Conservation (phyloP, 106 monocot genomes). For the Narthecium ossifragum region DNA sequence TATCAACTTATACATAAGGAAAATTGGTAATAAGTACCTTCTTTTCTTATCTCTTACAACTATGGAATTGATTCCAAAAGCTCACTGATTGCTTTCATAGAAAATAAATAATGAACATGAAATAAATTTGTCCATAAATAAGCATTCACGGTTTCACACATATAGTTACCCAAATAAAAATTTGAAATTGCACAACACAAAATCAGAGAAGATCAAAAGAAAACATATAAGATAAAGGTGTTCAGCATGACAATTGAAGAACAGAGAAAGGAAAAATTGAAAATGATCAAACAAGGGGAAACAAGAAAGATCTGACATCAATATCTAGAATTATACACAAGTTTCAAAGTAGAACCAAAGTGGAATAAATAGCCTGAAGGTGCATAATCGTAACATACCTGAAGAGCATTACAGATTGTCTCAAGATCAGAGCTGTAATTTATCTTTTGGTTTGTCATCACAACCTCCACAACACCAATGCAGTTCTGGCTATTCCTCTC, state of each 20-base stretch:
- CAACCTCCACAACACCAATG: conserved; percentile 86
- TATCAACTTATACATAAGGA: too few relatives aligned
- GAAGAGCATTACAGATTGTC: conserved; percentile 74
- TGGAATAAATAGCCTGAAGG: not conserved
- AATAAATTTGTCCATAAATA: too few relatives aligned
- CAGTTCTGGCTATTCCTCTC: conserved; percentile 37
- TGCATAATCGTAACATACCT: conserved; percentile 45
- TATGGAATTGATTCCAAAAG: too few relatives aligned
- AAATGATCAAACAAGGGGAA: not conserved
- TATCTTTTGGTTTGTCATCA: conserved; percentile 56
- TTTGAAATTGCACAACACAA: too few relatives aligned
- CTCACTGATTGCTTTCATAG: too few relatives aligned
- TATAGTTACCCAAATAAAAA: too few relatives aligned
- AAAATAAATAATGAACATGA: too few relatives aligned
- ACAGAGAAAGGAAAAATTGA: not conserved
- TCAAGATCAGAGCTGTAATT: conserved; percentile 67
- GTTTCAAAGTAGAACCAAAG: not conserved
- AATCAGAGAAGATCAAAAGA: not conserved
- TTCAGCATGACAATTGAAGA: conserved; percentile 1
- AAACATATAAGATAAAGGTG: not conserved
- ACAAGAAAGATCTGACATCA: not conserved
- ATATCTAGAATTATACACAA: not conserved
- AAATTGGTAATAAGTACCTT: too few relatives aligned
- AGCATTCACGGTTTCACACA: too few relatives aligned
- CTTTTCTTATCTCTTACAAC: too few relatives aligned